These are phyloP conservation scores for Malus hybrid DNA, from an alignment of 331 rosid genomes.

Conservation along the genomic window DNA sequence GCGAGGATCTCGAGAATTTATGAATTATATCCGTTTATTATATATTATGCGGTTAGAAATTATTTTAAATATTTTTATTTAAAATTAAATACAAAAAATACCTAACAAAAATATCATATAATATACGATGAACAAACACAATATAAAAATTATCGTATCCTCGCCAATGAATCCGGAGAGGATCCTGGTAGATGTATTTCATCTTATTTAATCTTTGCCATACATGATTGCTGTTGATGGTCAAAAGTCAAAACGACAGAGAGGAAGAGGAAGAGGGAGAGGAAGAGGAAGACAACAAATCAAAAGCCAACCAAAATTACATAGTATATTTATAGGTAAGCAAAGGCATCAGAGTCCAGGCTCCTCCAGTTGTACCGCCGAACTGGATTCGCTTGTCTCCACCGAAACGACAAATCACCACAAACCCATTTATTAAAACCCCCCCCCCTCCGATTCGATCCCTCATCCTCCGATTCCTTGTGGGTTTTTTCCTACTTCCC, in stretches of 20 bases:
- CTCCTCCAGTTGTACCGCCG: conserved; percentile 15
- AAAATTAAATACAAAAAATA: no score
- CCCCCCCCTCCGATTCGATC: conserved; percentile 5
- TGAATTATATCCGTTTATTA: accelerated
- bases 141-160: accelerated
- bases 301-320: no score
- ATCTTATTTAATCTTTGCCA: neutral
- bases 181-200: neutral
- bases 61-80: no score
- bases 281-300: no score
- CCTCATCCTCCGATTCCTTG: neutral
- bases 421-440: neutral
- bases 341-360: neutral
- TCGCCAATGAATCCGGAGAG: no score
- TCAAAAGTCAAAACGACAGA: neutral
- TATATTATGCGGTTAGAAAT: accelerated
- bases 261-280: neutral
- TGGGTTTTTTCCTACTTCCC: neutral
- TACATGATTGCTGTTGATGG: neutral
- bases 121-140: accelerated
- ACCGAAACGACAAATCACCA: neutral
- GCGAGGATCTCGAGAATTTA: accelerated
- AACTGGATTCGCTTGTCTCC: neutral
- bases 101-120: accelerated
- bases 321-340: no score